Evolutionary conservation across 148 eudicot species (phyloP).

Genomic region (Chenopodium album): DNA sequence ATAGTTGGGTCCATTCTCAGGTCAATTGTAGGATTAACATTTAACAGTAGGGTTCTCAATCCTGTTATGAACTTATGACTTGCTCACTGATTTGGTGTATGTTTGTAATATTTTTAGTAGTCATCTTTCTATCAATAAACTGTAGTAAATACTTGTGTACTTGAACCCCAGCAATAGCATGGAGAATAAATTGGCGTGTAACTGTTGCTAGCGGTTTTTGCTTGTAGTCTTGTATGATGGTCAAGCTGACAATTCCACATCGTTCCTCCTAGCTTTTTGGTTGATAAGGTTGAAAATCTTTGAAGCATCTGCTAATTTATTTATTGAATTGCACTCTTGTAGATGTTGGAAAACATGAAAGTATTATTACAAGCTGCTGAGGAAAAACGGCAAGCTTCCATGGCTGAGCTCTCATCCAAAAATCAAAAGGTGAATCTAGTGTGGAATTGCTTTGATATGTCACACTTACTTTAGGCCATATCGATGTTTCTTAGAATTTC

Average conservation of each 20-base stretch:
- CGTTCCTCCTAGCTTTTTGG: background rate
- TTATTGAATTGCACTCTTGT: slow-evolving; percentile 21
- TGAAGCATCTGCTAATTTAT: background rate
- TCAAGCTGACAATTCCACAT: background rate
- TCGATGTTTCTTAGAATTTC: background rate
- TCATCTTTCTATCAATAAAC: background rate
- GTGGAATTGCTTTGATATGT: background rate
- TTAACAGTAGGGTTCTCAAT: too few species aligned
- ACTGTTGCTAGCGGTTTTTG: background rate
- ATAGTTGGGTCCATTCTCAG: background rate
- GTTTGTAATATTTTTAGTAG: background rate
- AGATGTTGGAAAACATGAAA: slow-evolving; percentile 84
- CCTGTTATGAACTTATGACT: too few species aligned
- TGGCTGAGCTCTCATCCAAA: slow-evolving; percentile 75
- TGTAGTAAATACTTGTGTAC: background rate
- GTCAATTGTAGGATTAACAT: too few species aligned
- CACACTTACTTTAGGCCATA: slow-evolving; percentile 11
- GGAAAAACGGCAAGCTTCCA: slow-evolving; percentile 68
- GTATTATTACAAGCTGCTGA: slow-evolving; percentile 70
- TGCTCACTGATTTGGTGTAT: background rate
- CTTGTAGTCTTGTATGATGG: background rate
- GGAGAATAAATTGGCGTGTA: background rate
- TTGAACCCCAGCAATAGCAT: background rate
- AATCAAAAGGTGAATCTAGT: slow-evolving; percentile 71
- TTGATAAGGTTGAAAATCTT: background rate